Base-by-base conservation (phyloP, 1,284 basidiomycete genomes). In the Ustilago lituana region DNA sequence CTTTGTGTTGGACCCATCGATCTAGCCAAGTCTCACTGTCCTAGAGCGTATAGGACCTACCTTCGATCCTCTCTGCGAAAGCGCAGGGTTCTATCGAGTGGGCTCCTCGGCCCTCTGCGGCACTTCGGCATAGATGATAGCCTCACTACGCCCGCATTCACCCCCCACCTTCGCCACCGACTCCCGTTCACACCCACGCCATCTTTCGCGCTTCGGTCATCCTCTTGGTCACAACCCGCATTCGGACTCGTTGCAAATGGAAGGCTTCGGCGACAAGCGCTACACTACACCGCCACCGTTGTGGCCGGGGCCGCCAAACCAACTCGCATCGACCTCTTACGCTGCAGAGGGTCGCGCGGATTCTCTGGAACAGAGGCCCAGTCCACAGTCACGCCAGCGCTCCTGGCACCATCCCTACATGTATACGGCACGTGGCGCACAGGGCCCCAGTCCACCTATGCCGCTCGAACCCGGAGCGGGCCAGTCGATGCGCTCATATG, bases 381-480 rank as follows among this genome's bases (percentile, higher is more conserved):
- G 61, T 19, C 67, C 61, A 1, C 61, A 65, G 47, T 39, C 53
- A 8, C 54, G 62, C 14, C 62, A 71, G 29, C 57, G 62, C 37
- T 65, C 62, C 0, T 71, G 67, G 67, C 67, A 71, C 38, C 67
- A 70, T 44, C 67, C 67, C 0, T 70, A 70, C 29, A 59, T 65
- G 56, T 33, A 31, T 11, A 10, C 51, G 2, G 1, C 46, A 17
- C 55, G 62, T 3, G 47, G 41, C 6, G n/a, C 51, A 10, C 55
- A 50, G 15, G 62, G 47, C 5, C 47, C 47, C 2, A 65, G 62
- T 14, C 56, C 62, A 6, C 62, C 62, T 14, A 24, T 29, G 10
- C 29, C 41, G 31, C 51, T 59, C 23, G 55, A 65, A 3, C 8
- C 51, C 9, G 47, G 15, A 1, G 41, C 46, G 6, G 35, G 51